Base-by-base conservation (phyloP, 2,329 filamentous ascomycete genomes). In the Anisogramma anomala region DNA sequence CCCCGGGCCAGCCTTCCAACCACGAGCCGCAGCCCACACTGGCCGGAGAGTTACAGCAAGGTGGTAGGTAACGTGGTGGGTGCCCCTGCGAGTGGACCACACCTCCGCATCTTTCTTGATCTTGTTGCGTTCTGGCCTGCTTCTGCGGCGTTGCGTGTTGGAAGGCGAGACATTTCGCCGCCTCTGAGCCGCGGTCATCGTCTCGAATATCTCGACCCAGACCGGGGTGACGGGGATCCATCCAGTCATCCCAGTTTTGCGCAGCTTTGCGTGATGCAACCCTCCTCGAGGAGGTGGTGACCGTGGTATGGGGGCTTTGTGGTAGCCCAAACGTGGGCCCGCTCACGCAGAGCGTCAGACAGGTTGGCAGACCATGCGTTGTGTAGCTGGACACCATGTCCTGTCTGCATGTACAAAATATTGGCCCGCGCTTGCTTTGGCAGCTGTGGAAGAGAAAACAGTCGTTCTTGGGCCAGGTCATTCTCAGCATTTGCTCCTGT, bases 401-500 rank as follows among this genome's bases (percentile, higher is more conserved):
- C n/a, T n/a, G n/a, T 39, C 20, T 31, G 30, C 28, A 34, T 39
- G 18, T 42, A 42, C 39, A 45, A 45, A 39, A 39, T 39, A 17
- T 38, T 28, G 43, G 28, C 18, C 37, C 19, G 32, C 43, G 26
- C 39, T 32, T 27, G 14, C 20, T 25, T 33, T 13, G 27, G 13
- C 23, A 35, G 27, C 9, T n/a, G 34, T 25, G 35, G 18, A 8
- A 28, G 20, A 10, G n/a, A n/a, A n/a, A 35, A 11, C 10, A 5
- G n/a, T 13, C 13, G 35, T 13, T 5, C n/a, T 20, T 30, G n/a
- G n/a, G n/a, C n/a, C 31, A 27, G 22, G 10, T 27, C 30, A 28
- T 15, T 32, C n/a, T 33, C 17, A 18, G 31, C 18, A 27, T 22
- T 36, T 22, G 6, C 8, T 28, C 14, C 19, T 25, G 19, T 35